Evolutionary conservation across 2,329 filamentous ascomycete species (phyloP), one percentile per base, ranked within the genome.

Genomic region (Fusarium sp.): DNA sequence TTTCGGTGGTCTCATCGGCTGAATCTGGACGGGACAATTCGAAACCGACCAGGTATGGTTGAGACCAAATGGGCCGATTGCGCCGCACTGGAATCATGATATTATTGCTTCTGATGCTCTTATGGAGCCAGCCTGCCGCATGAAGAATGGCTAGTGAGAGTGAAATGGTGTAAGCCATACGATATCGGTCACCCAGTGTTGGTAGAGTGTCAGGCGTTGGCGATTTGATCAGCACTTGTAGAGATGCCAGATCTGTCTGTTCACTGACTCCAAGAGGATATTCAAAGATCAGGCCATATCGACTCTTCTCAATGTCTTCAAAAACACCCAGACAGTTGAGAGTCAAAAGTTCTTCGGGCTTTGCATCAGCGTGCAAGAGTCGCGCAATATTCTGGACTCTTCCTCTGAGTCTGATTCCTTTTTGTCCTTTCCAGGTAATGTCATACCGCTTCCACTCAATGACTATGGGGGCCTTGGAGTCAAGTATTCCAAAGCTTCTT

Each of bases 51-150:
- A 68, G 61, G 38, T 51, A 65, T 47, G 65, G 65, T 7, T 50
- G 47, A 24, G 54, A 56, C 65, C 54, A 65, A 6, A 56, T n/a
- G 16, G 48, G 61, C 22, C 26, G 59, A 14, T 36, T 44, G 18
- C 28, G 7, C 36, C 45, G 20, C n/a, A 44, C 22, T 5, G 33
- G 56, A 20, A 68, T 15, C 53, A 68, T 39, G 48, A 68, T 59
- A 10, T 65, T 68, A 13, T 68, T 47, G 18, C 65, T 68, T 16
- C 61, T 33, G 13, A 68, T 61, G 9, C 65, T 61, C 30, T 68
- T 68, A 42, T 68, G 65, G 2, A 68, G 35, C 65, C 65, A 68
- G 3, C 61, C 61, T 18, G 48, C 28, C n/a, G 54, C 48, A 15
- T 68, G 61, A 4, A 68, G 42, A 8, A 65, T 51, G 0, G 42